A percentile compares a stretch with the other conserved stretches of the same genome.
These are phyloP conservation scores for Scutellaria barbata DNA, from an alignment of 257 asterid species.

Conservation along the genomic window DNA sequence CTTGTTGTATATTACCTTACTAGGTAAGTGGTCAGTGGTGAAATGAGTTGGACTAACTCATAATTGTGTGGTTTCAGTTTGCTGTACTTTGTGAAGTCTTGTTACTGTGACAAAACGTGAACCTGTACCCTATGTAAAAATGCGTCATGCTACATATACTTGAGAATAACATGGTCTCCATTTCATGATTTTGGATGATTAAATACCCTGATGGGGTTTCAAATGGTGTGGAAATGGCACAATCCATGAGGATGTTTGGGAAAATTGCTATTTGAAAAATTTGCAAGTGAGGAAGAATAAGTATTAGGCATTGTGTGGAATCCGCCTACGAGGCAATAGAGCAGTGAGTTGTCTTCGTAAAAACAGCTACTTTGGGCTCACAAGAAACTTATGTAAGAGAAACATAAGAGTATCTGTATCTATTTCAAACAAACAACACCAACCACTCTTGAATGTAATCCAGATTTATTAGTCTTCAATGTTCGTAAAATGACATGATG, in stretches of 20 bases:
- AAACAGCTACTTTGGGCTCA: too few relatives aligned
- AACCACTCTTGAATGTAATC: too few relatives aligned
- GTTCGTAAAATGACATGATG: too few relatives aligned
- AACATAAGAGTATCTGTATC: too few relatives aligned
- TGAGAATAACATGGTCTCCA: conserved; percentile 29
- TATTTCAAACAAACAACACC: too few relatives aligned
- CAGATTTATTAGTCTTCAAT: too few relatives aligned
- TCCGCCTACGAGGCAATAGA: too few relatives aligned
- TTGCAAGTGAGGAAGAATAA: not conserved
- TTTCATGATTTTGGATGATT: conserved; percentile 13
- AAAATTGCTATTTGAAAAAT: not conserved
- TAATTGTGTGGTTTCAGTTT: conserved; percentile 33
- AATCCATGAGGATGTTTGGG: too few relatives aligned
- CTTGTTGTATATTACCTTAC: conserved; percentile 83
- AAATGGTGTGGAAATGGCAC: not conserved
- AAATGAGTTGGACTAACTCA: conserved; percentile 14
- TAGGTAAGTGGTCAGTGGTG: conserved; percentile 45
- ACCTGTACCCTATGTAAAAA: conserved; percentile 28
- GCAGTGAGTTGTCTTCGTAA: too few relatives aligned
- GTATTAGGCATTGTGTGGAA: too few relatives aligned
- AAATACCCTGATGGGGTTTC: not conserved
- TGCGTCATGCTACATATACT: conserved; percentile 30
- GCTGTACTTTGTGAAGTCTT: conserved; percentile 7
- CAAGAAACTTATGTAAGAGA: too few relatives aligned
- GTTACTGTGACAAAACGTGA: conserved; percentile 26